Conservation (phyloP, 2,329 filamentous ascomycete genomes). For the Ophiostoma angusticollis region DNA sequence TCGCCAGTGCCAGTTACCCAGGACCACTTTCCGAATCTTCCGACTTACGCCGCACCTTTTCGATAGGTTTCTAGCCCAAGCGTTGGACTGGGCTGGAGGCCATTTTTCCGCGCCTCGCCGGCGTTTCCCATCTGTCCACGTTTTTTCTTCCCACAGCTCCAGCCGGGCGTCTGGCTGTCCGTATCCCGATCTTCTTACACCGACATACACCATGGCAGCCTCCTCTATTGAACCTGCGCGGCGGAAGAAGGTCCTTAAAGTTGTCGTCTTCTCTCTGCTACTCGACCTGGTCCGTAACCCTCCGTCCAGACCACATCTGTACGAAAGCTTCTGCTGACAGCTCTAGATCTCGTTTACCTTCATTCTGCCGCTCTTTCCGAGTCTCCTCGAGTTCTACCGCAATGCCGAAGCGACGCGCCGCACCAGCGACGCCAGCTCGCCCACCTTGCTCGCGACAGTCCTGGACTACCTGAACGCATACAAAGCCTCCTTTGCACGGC, state of each 20-base stretch:
- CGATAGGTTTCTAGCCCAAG: too few relatives aligned
- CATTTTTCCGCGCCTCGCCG: too few relatives aligned
- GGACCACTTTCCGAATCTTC: too few relatives aligned
- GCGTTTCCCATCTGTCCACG: background rate
- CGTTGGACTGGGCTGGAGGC: too few relatives aligned
- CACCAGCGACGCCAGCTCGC: conserved; percentile 25
- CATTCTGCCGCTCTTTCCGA: conserved; percentile 90
- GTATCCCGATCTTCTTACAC: background rate
- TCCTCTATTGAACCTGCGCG: conserved; percentile 34
- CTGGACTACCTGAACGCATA: conserved; percentile 81
- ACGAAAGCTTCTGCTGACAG: conserved; percentile 2
- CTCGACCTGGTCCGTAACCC: conserved; percentile 62
- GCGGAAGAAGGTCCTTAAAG: conserved; percentile 71
- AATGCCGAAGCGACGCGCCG: conserved; percentile 55
- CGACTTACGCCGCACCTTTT: too few relatives aligned
- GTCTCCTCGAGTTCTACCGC: conserved; percentile 91
- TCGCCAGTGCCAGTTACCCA: too few relatives aligned
- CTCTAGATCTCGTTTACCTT: conserved; percentile 91
- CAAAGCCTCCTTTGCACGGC: conserved; percentile 82
- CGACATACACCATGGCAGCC: conserved; percentile 26
- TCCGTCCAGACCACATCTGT: background rate
- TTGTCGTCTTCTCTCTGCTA: conserved; percentile 79
- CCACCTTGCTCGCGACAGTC: conserved; percentile 64
- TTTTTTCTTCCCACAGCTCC: background rate
- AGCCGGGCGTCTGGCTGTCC: too few relatives aligned